Percentiles rank a stretch among this genome's conserved stretches.
phyloP scores from a whole-genome alignment of 805 yeast species.

The Pichia exigua region DNA sequence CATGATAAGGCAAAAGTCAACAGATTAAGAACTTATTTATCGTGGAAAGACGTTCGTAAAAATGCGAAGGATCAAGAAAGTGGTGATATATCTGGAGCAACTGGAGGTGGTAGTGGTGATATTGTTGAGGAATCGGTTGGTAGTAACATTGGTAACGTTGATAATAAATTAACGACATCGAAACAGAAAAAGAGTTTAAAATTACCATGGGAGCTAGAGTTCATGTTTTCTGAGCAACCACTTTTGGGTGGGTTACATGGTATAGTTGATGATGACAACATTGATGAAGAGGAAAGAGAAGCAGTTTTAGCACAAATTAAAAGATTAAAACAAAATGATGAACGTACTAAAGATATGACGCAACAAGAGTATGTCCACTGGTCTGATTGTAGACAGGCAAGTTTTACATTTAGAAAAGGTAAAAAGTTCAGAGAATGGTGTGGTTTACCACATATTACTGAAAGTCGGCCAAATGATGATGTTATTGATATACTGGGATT shows the following conservation, averaged over 20 bases:
- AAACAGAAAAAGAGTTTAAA: constrained; percentile 70
- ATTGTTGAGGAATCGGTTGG: constrained; percentile 24
- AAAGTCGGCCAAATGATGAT: constrained; percentile 90
- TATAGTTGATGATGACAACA: constrained; percentile 40
- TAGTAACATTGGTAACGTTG: constrained; percentile 30
- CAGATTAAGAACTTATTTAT: constrained; percentile 78
- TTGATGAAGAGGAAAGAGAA: constrained; percentile 83
- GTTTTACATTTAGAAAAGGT: constrained; percentile 91
- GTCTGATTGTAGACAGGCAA: constrained; percentile 97
- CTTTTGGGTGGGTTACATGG: constrained; percentile 44
- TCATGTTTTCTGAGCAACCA: constrained; percentile 89
- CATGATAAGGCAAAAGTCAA: constrained; percentile 93
- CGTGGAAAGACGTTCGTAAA: constrained; percentile 96
- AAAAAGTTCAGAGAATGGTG: constrained; percentile 97
- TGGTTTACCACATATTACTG: constrained; percentile 74
- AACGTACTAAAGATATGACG: constrained; percentile 88
- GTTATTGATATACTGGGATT: constrained; percentile 94
- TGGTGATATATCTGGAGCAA: constrained; percentile 33
- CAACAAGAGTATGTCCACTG: constrained; percentile 96
- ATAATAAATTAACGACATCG: constrained; percentile 35
- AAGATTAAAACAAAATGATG: constrained; percentile 86
- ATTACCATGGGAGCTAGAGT: constrained; percentile 91
- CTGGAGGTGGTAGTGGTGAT: constrained; percentile 29
- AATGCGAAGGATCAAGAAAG: constrained; percentile 52
- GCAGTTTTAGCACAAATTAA: constrained; percentile 85